Base-by-base conservation (phyloP, 352 stramenopile species). In the Pythium coloratum region DNA sequence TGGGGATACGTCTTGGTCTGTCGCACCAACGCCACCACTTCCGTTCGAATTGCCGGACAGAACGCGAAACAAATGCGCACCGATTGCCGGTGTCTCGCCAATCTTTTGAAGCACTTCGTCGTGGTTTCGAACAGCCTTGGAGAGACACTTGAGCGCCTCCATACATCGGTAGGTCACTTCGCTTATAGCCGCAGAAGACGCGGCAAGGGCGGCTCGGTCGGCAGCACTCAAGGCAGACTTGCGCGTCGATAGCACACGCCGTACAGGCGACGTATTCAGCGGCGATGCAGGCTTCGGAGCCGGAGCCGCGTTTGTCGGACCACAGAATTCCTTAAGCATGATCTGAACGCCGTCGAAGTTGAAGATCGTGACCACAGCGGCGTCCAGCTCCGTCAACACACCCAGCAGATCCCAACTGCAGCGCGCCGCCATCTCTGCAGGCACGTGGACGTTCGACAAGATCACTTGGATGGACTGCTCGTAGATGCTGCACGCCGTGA, bases 81-180 rank as follows among this genome's bases (percentile, higher is more conserved):
- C 69, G 6, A 89, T 86, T 8, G 69, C 75, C 9, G 73, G 47
- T 8, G 73, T 73, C 36, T 81, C 77, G 7, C 80, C 78, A 64
- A 90, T 80, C 69, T 89, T 89, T n/a, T 84, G 46, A 18, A 92
- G 63, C 7, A 92, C 81, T 57, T 92, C 83, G 42, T 92, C 81
- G 20, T 89, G 81, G 5, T 70, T 81, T 6, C 67, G 59, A 30
- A 72, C 70, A 10, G 80, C 70, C 33, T 84, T 87, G 2, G 81
- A 88, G 0, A 92, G 61, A 55, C 83, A 92, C 50, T 90, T 90
- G 44, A 92, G 73, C n/a, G 78, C 76, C 40, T 90, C 83, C 28
- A 83, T 75, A 13, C 76, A 62, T 51, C 73, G 64, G 46, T 80
- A 85, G 0, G 64, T 58, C 3, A 38, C 36, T 30, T 67, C 54